Conservation (phyloP, 2,329 filamentous ascomycete genomes). For the Cadophora sp. region DNA sequence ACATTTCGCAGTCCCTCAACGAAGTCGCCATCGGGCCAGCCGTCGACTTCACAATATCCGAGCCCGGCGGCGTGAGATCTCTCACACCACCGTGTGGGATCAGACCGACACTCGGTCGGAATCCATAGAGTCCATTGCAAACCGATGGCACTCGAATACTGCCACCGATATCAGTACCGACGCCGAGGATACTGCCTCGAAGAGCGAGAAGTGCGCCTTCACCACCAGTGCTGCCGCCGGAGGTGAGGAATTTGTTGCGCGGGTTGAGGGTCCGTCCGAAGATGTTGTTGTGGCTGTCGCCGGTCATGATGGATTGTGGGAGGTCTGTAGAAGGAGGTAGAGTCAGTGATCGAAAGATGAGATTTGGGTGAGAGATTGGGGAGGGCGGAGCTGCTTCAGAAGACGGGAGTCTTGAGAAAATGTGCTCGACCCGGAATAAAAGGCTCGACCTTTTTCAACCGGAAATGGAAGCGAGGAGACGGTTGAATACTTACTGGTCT, state of each 20-base stretch:
- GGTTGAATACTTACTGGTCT: conserved; percentile 55
- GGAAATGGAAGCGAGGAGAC: neutral
- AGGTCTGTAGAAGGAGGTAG: conserved; percentile 50
- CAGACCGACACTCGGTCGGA: conserved; percentile 35
- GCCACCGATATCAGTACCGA: conserved; percentile 35
- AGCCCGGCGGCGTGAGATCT: conserved; percentile 59
- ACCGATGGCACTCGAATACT: conserved; percentile 46
- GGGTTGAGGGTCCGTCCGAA: too few relatives aligned
- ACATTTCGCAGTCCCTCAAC: conserved; percentile 48
- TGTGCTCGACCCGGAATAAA: too few relatives aligned
- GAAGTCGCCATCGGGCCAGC: conserved; percentile 53
- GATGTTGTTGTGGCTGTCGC: conserved; percentile 62
- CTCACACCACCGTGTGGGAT: conserved; percentile 48
- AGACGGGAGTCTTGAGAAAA: too few relatives aligned
- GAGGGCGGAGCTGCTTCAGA: too few relatives aligned
- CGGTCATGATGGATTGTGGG: conserved; percentile 57
- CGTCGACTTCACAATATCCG: conserved; percentile 53
- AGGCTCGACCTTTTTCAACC: too few relatives aligned
- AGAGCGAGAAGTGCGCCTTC: conserved; percentile 57
- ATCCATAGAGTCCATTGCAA: conserved; percentile 54
- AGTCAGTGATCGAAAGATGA: too few relatives aligned
- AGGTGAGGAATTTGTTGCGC: conserved; percentile 49
- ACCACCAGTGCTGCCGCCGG: conserved; percentile 68
- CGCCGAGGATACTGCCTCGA: conserved; percentile 53
- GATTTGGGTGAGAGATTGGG: too few relatives aligned